Evolutionary conservation across 192 early-diverging fungal genomes (phyloP).

Genomic region (Rhizoclosmatium globosum): DNA sequence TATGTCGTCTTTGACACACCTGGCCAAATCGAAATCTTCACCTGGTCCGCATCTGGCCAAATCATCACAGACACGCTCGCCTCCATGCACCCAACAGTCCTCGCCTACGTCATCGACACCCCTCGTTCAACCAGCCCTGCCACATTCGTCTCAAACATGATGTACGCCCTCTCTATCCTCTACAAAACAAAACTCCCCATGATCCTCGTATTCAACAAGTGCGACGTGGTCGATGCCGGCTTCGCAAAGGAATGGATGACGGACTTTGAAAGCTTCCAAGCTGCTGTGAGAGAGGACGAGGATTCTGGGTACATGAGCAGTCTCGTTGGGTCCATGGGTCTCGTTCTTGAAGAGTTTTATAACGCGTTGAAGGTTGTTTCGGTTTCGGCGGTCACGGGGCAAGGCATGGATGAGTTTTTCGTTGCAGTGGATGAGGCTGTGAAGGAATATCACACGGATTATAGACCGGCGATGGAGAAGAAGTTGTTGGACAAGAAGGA

Average conservation of each 20-base stretch:
- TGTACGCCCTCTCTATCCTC: slow-evolving; percentile 96
- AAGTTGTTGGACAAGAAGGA: slow-evolving; percentile 74
- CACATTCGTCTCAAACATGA: slow-evolving; percentile 99
- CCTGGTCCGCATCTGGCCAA: slow-evolving; percentile 95
- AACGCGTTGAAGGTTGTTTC: slow-evolving; percentile 70
- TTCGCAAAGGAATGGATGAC: slow-evolving; percentile 97
- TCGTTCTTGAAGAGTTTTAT: slow-evolving; percentile 98
- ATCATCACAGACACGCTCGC: slow-evolving; percentile 96
- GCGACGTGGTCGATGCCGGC: slow-evolving; percentile 87
- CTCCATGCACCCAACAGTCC: slow-evolving; percentile 87
- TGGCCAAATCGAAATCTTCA: slow-evolving; percentile 99
- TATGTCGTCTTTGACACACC: slow-evolving; percentile 93
- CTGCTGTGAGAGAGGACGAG: slow-evolving; percentile 78
- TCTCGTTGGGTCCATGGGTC: slow-evolving; percentile 93
- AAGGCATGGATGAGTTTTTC: slow-evolving; percentile 91
- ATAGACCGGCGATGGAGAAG: slow-evolving; percentile 83
- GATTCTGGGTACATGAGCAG: slow-evolving; percentile 86
- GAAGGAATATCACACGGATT: slow-evolving; percentile 89
- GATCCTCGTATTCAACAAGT: slow-evolving; percentile 95
- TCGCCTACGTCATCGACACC: slow-evolving; percentile 96
- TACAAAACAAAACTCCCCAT: slow-evolving; percentile 98
- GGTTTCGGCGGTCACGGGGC: slow-evolving; percentile 92
- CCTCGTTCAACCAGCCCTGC: slow-evolving; percentile 89
- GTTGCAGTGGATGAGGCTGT: slow-evolving; percentile 80
- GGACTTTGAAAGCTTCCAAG: slow-evolving; percentile 94